These are phyloP conservation scores for Phtheirospermum japonicum DNA, from an alignment of 257 asterid species.

Conservation along the genomic window DNA sequence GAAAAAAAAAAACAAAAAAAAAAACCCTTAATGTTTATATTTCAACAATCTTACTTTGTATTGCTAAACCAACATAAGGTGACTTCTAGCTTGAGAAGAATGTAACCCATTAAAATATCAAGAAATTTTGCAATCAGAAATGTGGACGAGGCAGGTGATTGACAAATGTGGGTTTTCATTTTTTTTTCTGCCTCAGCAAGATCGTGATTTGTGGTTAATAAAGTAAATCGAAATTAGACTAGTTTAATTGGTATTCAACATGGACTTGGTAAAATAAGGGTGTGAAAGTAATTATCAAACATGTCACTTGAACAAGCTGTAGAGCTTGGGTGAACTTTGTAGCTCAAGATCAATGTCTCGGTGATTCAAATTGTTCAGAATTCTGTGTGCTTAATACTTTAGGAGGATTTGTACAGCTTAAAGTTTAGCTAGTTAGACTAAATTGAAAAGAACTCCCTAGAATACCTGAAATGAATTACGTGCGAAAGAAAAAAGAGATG, in stretches of 20 bases:
- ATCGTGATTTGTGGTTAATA: not conserved
- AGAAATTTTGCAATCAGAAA: not conserved
- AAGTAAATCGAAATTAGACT: not conserved
- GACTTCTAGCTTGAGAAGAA: constrained; percentile 5
- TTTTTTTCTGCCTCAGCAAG: not conserved
- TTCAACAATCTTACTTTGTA: not conserved
- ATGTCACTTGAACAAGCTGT: constrained; percentile 1
- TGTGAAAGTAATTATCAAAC: not conserved
- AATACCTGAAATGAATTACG: not conserved
- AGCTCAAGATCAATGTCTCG: not conserved
- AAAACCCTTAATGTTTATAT: not conserved
- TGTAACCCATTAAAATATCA: not conserved
- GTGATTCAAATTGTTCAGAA: not conserved
- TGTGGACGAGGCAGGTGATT: not conserved
- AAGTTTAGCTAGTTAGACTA: not conserved
- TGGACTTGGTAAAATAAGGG: not conserved
- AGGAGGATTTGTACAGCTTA: constrained; percentile 7
- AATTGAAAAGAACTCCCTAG: not conserved
- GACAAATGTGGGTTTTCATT: not conserved
- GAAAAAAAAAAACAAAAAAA: not conserved
- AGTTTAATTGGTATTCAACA: not conserved
- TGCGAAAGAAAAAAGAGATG: too few species aligned
- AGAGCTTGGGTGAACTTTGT: not conserved
- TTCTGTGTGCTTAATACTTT: not conserved
- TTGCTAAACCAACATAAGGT: constrained; percentile 5